Base-by-base conservation (phyloP, 2,329 filamentous ascomycete genomes). In the Aureobasidium sp. region DNA sequence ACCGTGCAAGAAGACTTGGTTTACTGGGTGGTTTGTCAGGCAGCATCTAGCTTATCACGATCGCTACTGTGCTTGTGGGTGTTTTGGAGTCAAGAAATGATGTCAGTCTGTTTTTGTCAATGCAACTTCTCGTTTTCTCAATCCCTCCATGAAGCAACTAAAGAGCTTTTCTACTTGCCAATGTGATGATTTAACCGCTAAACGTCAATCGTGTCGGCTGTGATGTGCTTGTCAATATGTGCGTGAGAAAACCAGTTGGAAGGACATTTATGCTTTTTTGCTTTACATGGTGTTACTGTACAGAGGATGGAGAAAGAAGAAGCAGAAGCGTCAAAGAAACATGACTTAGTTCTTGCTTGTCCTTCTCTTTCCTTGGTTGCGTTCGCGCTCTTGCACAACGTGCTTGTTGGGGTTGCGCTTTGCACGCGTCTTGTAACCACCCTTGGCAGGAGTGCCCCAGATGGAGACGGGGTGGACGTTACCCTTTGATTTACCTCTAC, bases 401-500 rank as follows among this genome's bases (percentile, higher is more conserved):
- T 88, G 92, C 74, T 89, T 94, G 81, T 97, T 97, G 77, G 88
- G 78, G 75, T 97, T 97, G 77, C 87, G 84, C 80, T 89, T 95
- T 70, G 86, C 85, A 67, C 93, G 85, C 51, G 93, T 97, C 83
- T 97, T 97, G 85, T 88, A 96, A 66, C 89, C 89, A 74, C 87
- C 86, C 82, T 93, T 93, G 76, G 89, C 84, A 74, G 91, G 93
- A 73, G 86, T 88, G 74, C 95, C 94, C 94, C 95, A 99, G 63
- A 94, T 94, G 78, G 91, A 96, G 70, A 94, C 91, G 37, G 95
- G 94, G 73, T 96, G 83, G 65, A 92, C 86, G 74, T 97, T 96
- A 85, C 94, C 91, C 90, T 99, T 99, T 63, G 91, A 97, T 80
- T 99, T 99, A 80, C 94, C 94, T 82, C 95, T 86, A 77, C 94